Conservation (phyloP, 345 rosid genomes). For the Brassica incana region DNA sequence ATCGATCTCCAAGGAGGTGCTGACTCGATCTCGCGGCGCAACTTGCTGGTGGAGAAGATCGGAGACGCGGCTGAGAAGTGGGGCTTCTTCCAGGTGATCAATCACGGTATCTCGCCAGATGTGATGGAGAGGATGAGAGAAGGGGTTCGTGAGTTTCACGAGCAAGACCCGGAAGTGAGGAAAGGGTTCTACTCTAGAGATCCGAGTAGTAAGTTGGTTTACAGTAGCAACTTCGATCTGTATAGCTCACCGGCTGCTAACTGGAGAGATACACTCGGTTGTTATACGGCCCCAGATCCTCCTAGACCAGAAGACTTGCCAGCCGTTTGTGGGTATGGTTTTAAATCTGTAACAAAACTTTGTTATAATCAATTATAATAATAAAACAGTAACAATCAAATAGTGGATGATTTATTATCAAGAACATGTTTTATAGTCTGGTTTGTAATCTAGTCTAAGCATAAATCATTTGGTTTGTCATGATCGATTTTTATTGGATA, state of each 20-base stretch:
- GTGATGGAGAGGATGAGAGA: slow-evolving; percentile 27
- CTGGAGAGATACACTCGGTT: slow-evolving; percentile 49
- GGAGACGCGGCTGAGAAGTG: slow-evolving; percentile 37
- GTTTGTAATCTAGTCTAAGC: background rate
- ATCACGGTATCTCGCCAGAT: slow-evolving; percentile 43
- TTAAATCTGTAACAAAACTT: background rate
- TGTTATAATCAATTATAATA: background rate
- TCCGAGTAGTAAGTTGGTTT: slow-evolving; percentile 27
- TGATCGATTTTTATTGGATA: background rate
- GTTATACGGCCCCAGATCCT: slow-evolving; percentile 45
- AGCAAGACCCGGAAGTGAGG: slow-evolving; percentile 28
- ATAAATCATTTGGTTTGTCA: background rate
- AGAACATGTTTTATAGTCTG: background rate
- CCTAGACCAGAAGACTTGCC: slow-evolving; percentile 45
- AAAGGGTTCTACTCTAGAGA: slow-evolving; percentile 40
- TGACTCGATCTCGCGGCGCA: slow-evolving; percentile 7
- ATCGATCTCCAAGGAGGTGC: slow-evolving; percentile 40
- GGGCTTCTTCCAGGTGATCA: slow-evolving; percentile 56
- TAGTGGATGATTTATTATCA: background rate
- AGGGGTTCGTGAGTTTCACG: slow-evolving; percentile 30
- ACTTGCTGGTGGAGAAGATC: slow-evolving; percentile 34
- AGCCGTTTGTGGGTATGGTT: slow-evolving; percentile 40
- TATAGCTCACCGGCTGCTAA: slow-evolving; percentile 39
- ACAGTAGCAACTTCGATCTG: slow-evolving; percentile 48
- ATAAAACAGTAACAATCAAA: background rate